These are phyloP conservation scores for Fusarium marasasianum DNA, from an alignment of 2,329 filamentous ascomycete species.

Conservation along the genomic window DNA sequence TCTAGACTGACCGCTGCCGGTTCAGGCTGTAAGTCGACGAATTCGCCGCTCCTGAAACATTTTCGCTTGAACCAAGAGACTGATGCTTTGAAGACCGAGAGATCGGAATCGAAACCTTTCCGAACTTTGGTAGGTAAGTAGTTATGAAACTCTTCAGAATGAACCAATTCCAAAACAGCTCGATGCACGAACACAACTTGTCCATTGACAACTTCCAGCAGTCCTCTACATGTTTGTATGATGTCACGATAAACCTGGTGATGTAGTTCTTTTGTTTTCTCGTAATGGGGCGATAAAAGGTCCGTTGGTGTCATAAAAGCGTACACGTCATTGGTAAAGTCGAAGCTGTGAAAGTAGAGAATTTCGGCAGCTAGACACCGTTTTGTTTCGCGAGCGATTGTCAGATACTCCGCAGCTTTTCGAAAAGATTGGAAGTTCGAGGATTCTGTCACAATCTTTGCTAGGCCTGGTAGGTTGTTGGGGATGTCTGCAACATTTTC, in stretches of 20 bases:
- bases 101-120: not conserved
- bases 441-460: not conserved
- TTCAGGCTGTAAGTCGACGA: not conserved
- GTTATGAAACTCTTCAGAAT: not conserved
- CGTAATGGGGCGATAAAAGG: not conserved
- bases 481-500: not conserved
- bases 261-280: not conserved
- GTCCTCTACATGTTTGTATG: not conserved
- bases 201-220: not conserved
- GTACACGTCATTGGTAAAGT: slow-evolving; percentile 1
- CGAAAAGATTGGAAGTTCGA: slow-evolving; percentile 4
- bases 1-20: not conserved
- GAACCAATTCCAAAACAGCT: not conserved
- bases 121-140: not conserved
- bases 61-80: not conserved
- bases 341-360: slow-evolving; percentile 2
- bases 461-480: slow-evolving; percentile 17
- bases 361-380: not conserved
- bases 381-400: not conserved
- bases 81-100: not conserved
- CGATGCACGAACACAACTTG: not conserved
- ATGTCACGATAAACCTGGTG: not conserved
- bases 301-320: not conserved
- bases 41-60: not conserved
- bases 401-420: not conserved